Base-by-base conservation (phyloP, 768 basidiomycete genomes). In the Serendipita sp. region DNA sequence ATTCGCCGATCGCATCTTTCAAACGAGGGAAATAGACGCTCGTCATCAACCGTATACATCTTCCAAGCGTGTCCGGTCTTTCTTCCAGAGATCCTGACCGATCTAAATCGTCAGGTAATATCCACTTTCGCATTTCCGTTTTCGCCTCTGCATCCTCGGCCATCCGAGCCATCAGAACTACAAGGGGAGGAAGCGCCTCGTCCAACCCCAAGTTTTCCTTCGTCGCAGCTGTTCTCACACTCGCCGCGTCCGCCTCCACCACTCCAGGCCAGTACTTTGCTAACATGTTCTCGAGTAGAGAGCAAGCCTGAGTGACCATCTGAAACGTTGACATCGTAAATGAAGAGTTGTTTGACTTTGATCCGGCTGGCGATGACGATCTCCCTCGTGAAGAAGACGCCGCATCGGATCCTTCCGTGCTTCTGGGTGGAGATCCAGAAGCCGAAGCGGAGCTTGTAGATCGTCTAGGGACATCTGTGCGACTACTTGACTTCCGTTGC, bases 91-190 rank as follows among this genome's bases (percentile, higher is more conserved):
- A 81, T 7, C 73, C 75, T 7, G 86, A 82, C 51, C 96, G 84
- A 73, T 98, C 95, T 70, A 96, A 71, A 69, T 86, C 83, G 0
- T 81, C 75, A 0, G 94, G 93, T 3, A 93, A 74, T 28, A 97
- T 74, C 80, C 81, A 82, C 56, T 84, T 81, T 65, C 83, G 80
- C 66, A 90, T 72, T 30, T 83, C 78, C 44, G 73, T 64, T 65
- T 85, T 79, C 2, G 73, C 75, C 64, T 83, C 83, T 68, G 88
- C 84, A 2, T 81, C 87, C 16, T 78, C 73, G 66, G 86, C 87
- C 45, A 92, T 74, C 66, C 86, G 81, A 3, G 85, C 81, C 56
- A 96, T 72, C 45, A 98, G 79, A 13, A 94, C 75, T 28, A 86
- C 78, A 10, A 96, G 75, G 1, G 93, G 93, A 2, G 84, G 79